Evolutionary conservation across 2,329 filamentous ascomycete species (phyloP), one percentile per base, ranked within the genome.

Genomic region (Amylocarpus encephaloides): DNA sequence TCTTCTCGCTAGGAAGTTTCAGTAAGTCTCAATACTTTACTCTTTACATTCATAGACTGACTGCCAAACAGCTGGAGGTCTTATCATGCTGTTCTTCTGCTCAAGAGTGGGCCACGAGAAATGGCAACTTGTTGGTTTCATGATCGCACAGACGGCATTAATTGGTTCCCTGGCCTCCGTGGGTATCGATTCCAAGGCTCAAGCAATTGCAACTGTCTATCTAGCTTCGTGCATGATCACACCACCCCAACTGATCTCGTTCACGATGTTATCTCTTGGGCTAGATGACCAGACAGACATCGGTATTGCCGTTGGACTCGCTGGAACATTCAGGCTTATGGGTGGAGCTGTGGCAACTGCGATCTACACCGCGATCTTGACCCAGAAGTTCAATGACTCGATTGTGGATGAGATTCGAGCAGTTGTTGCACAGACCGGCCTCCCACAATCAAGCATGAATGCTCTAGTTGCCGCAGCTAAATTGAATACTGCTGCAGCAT

Each of bases 281-380:
- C 51, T 70, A 1, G 61, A 66, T 1, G 64, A 68, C 45, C 68
- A 69, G 43, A 54, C 36, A 6, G 68, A 69, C 49, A 61, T 70
- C 29, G 67, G 68, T 18, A 59, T 68, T 10, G 67, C 67, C 1
- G 66, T 68, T 32, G 68, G 68, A n/a, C 59, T 69, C 1, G 65
- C 64, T 1, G 63, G 64, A 1, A 70, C 68, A 6, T 68, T 67
- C 53, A 63, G 68, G 11, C 62, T 69, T 3, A 61, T 70, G 26
- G 66, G 66, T 18, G 67, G 68, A 43, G 66, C 68, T 13, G 61
- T 70, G 1, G 67, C 67, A 7, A 68, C 64, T 3, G 67, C 66
- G 26, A 68, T 71, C 48, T 71, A 69, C 60, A 67, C 65, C 0
- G 61, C 64, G 29, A 67, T 70, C 39, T 61, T 64, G 43, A 60